A percentile compares a stretch with the other conserved stretches of the same genome.
phyloP scores from a whole-genome alignment of 257 asterid genomes.

The Fraxinus anomala region DNA sequence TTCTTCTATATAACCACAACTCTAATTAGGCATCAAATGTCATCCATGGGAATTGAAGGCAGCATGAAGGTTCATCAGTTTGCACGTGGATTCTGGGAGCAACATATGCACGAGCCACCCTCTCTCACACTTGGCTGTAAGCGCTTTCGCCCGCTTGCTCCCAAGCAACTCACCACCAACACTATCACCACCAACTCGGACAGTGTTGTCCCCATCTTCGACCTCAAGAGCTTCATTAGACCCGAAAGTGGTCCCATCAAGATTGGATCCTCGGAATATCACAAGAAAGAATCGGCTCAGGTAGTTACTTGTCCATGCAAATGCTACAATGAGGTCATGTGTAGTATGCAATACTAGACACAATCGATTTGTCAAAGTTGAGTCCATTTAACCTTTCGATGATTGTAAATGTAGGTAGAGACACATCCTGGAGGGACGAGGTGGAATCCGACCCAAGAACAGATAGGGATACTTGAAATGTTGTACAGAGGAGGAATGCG shows the following conservation, averaged over 20 bases:
- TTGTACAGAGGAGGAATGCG: conserved; percentile 79
- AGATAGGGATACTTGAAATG: conserved; percentile 83
- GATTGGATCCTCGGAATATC: conserved; percentile 52
- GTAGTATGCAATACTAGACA: not conserved
- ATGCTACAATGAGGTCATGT: not conserved
- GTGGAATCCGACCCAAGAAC: conserved; percentile 97
- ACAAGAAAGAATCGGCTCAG: conserved; percentile 60
- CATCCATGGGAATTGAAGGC: conserved; percentile 50
- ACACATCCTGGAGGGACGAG: conserved; percentile 82
- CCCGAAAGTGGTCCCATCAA: conserved; percentile 65
- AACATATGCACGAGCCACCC: conserved; percentile 46
- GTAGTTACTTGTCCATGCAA: conserved; percentile 30
- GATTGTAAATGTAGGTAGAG: conserved; percentile 47
- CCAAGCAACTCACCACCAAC: conserved; percentile 33
- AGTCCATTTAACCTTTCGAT: not conserved
- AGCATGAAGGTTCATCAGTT: conserved; percentile 80
- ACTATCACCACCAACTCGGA: not conserved
- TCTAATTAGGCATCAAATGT: conserved; percentile 31
- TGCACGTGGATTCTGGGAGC: conserved; percentile 77
- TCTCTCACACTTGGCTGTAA: conserved; percentile 86
- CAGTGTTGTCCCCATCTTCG: conserved; percentile 30
- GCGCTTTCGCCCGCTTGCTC: conserved; percentile 81
- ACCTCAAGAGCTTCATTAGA: conserved; percentile 77
- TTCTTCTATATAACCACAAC: conserved; percentile 56
- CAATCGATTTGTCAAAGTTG: not conserved